Evolutionary conservation across 2,329 filamentous ascomycete genomes (phyloP).

Genomic region (Venturia nashicola): DNA sequence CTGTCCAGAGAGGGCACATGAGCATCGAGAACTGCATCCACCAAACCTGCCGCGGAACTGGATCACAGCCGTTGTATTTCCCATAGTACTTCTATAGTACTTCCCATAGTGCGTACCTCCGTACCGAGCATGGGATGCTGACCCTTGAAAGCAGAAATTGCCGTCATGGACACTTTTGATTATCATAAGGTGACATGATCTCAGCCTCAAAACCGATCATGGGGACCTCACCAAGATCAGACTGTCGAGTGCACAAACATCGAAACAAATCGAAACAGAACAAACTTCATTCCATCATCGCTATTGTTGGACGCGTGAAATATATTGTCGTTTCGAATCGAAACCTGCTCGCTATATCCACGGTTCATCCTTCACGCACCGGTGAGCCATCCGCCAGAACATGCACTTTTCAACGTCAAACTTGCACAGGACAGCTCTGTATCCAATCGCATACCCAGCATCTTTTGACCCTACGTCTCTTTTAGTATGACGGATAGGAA

Average conservation of each 20-base stretch:
- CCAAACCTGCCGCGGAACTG: neutral
- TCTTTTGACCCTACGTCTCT: too few relatives aligned
- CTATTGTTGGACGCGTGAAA: neutral
- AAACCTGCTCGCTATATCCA: neutral
- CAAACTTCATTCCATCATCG: neutral
- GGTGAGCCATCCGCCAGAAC: neutral
- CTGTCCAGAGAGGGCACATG: neutral
- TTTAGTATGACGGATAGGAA: too few relatives aligned
- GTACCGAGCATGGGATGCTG: neutral
- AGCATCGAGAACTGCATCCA: neutral
- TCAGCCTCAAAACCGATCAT: neutral
- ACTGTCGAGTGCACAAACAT: neutral
- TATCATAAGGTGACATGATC: neutral
- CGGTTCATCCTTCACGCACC: neutral
- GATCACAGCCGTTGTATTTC: neutral
- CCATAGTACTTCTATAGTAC: too few relatives aligned
- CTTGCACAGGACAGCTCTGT: neutral
- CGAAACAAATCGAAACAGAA: neutral
- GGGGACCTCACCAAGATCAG: too few relatives aligned
- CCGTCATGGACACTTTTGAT: neutral
- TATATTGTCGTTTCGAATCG: neutral
- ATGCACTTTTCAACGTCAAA: constrained; percentile 2
- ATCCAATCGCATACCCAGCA: neutral
- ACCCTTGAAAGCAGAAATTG: neutral
- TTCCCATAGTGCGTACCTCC: too few relatives aligned